Evolutionary conservation across 169 alveolate genomes (phyloP), one percentile per base, ranked within the genome.

Genomic region (Eimeria sp.): DNA sequence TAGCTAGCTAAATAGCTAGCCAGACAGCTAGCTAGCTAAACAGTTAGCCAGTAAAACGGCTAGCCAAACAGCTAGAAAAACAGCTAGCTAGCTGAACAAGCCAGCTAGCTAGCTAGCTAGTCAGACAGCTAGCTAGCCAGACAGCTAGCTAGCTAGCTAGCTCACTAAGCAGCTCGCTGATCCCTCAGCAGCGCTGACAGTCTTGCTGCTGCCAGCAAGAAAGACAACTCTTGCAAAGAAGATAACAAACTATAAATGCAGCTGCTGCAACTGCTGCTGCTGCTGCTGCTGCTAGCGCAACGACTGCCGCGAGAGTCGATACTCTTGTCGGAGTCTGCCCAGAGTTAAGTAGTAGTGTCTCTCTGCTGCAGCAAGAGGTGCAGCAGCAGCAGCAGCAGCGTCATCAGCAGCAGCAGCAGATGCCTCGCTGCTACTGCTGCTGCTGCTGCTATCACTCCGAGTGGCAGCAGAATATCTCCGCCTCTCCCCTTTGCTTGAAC

Each of bases 341-440:
- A 82, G 89, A 9, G 89, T 82, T 45, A 45, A 49, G 45, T 82
- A 82, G 25, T 34, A 82, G 47, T 63, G 89, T 25, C 89, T 45
- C 72, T 82, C 63, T 4, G 58, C 89, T 49, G 89, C 89, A 82
- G 89, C 89, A 49, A 82, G 89, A 51, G 89, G 70, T 22, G 89
- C 89, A 82, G 70, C 89, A 49, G 65, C 89, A 34, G 65, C 89
- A 27, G 80, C 63, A 30, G 54, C 89, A 49, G 89, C 89, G 13
- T 11, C 88, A 34, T 6, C 88, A 49, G 45, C 70, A 18, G 65
- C 65, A 27, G 63, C 47, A 49, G 70, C 70, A 61, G 70, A 61
- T 61, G 70, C n/a, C 70, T 61, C 70, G n/a, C 89, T 82, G 89
- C 30, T 49, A 18, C 40, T 27, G 61, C 40, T 27, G 89, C 89